Conservation (phyloP, 139 green algal genomes). For the Protoeuglena noctilucae region DNA sequence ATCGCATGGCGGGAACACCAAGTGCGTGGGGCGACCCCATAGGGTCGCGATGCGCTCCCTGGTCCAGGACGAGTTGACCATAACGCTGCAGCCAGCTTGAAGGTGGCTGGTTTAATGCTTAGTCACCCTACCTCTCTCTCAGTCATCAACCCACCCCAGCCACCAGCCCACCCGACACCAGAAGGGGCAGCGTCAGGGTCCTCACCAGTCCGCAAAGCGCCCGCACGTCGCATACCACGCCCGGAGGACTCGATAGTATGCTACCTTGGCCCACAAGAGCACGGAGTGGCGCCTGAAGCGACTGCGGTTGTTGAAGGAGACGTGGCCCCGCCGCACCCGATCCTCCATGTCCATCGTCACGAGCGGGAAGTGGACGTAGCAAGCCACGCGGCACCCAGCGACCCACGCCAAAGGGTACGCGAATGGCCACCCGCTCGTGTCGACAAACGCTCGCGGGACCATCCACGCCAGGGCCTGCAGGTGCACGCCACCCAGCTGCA, state of each 20-base stretch:
- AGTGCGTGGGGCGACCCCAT: constrained; percentile 50
- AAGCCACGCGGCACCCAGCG: constrained; percentile 41
- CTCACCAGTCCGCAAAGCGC: not conserved
- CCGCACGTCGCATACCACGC: constrained; percentile 46
- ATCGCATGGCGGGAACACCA: too few species aligned
- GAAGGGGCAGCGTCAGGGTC: too few species aligned
- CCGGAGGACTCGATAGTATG: constrained; percentile 73
- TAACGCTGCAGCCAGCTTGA: constrained; percentile 26
- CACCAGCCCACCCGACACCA: too few species aligned
- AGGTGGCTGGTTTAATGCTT: too few species aligned
- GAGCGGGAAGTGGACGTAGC: constrained; percentile 91
- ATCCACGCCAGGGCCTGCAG: constrained; percentile 35
- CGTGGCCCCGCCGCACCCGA: constrained; percentile 25
- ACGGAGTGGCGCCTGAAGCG: constrained; percentile 21
- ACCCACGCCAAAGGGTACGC: constrained; percentile 59
- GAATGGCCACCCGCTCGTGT: constrained; percentile 88
- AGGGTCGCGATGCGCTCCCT: constrained; percentile 56
- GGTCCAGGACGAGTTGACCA: constrained; percentile 93
- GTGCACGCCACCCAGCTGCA: too few species aligned
- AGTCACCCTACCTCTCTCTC: too few species aligned
- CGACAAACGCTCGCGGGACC: constrained; percentile 51
- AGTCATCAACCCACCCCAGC: constrained; percentile 2
- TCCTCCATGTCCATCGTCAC: constrained; percentile 80
- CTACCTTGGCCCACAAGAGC: constrained; percentile 42
- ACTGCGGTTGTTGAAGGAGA: constrained; percentile 57